phyloP scores from a whole-genome alignment of 2,329 filamentous ascomycete species.

The Trichoderma sp. region DNA sequence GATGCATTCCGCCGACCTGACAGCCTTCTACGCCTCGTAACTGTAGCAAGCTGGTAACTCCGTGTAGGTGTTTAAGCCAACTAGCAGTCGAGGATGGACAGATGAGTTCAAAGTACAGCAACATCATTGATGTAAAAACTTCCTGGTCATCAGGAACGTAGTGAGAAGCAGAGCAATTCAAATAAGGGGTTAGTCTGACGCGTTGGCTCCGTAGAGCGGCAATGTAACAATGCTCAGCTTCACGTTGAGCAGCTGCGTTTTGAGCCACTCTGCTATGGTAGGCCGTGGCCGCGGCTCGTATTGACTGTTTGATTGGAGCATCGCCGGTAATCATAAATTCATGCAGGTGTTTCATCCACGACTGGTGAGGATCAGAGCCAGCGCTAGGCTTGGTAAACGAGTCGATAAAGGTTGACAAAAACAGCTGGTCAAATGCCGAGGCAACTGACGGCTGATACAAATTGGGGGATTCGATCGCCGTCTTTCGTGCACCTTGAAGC shows the following conservation, averaged over 20 bases:
- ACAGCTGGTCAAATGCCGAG: neutral
- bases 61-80: conserved; percentile 10
- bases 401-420: neutral
- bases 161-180: neutral
- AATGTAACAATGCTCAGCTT: neutral
- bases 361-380: neutral
- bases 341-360: neutral
- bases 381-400: neutral
- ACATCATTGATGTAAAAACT: conserved; percentile 3
- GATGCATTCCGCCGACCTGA: neutral
- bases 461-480: neutral
- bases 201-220: neutral
- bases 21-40: neutral
- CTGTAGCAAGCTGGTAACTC: neutral
- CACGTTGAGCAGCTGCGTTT: neutral
- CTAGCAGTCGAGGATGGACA: conserved; percentile 6
- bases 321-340: neutral
- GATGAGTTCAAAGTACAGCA: conserved; percentile 8
- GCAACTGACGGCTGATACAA: neutral
- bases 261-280: neutral
- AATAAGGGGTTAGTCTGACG: neutral
- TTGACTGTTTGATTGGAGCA: neutral
- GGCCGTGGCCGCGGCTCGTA: neutral
- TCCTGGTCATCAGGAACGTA: conserved; percentile 1
- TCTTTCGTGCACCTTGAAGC: neutral